phyloP scores from a whole-genome alignment of 176 grass and related monocot genomes.

The Musa acuminata region DNA sequence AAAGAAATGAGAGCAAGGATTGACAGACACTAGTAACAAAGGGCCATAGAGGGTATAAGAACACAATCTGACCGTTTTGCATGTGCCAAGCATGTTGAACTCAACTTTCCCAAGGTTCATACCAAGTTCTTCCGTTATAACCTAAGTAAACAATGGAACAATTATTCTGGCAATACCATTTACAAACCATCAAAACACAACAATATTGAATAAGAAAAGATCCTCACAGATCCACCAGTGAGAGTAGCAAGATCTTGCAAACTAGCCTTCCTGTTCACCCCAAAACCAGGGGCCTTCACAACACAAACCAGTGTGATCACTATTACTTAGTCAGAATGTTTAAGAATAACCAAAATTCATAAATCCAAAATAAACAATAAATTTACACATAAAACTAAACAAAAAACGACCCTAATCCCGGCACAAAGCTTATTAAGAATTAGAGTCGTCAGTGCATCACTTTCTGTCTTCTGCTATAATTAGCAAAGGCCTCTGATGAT shows the following conservation, averaged over 20 bases:
- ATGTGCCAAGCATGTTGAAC: constrained; percentile 34
- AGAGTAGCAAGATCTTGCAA: constrained; percentile 66
- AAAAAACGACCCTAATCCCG: constrained; percentile 22
- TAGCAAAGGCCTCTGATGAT: constrained; percentile 29
- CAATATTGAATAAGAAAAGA: neutral
- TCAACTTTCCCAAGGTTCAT: constrained; percentile 52
- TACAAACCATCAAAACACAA: neutral
- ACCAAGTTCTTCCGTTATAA: constrained; percentile 49
- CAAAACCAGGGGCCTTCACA: constrained; percentile 70
- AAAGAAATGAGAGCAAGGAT: no score
- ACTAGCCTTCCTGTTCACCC: constrained; percentile 55
- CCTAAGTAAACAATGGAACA: neutral
- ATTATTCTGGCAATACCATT: neutral
- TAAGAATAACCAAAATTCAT: neutral
- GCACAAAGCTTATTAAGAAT: constrained; percentile 69
- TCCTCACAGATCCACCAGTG: constrained; percentile 46
- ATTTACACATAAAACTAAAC: neutral
- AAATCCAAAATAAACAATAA: neutral
- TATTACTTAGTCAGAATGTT: neutral
- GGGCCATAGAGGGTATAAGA: neutral
- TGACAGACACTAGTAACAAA: neutral
- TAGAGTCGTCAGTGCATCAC: constrained; percentile 67
- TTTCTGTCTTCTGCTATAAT: constrained; percentile 59
- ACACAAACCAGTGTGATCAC: constrained; percentile 34
- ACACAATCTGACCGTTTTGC: neutral